Evolutionary conservation across 148 eudicot genomes (phyloP), one percentile per base, ranked within the genome.

Genomic region (Selenicereus undatus): DNA sequence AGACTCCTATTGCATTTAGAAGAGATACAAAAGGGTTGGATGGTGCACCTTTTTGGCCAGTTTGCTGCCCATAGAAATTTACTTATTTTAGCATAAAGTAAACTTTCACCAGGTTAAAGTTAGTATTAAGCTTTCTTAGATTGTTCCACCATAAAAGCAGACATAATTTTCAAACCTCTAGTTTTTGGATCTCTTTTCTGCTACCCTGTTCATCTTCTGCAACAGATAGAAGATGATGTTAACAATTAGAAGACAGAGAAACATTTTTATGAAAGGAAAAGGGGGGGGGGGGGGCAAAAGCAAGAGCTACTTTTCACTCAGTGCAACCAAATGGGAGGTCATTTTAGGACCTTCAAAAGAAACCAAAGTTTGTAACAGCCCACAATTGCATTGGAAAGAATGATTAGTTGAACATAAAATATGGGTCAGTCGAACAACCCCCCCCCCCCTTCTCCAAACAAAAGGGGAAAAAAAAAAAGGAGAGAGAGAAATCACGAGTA

Each of bases 1-100:
- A 79, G 75, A 91, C 78, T 77, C 99, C 99, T 75, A 95, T 79
- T 71, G 89, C 93, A 87, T 90, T 93, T 39, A 92, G 84, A 81
- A 95, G 83, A 69, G 91, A 85, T 35, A 93, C 71, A 78, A 92
- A 88, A 36, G 91, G 85, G 82, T 93, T 91, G 42, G 86, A 70
- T 66, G 93, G 76, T 78, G 86, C 80, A 76, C 82, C 75, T 83
- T 73, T 88, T 80, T 86, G 87, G 82, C 36, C 74, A 45, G 77
- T 74, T 83, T 86, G 52, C 98, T 93, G 92, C 68, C 76, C 72
- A 87, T 32, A 74, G 18, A 80, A 85, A 73, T 32, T 60, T 39
- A 56, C 69, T 76, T 52, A 20, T 71, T 71, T 78, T 50, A 86
- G 76, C 78, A 73, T 29, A 81, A 51, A 73, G 14, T 62, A 17